Evolutionary conservation across 495 filamentous ascomycete genomes (phyloP), one percentile per base, ranked within the genome.

Genomic region (Penicilliopsis zonata): DNA sequence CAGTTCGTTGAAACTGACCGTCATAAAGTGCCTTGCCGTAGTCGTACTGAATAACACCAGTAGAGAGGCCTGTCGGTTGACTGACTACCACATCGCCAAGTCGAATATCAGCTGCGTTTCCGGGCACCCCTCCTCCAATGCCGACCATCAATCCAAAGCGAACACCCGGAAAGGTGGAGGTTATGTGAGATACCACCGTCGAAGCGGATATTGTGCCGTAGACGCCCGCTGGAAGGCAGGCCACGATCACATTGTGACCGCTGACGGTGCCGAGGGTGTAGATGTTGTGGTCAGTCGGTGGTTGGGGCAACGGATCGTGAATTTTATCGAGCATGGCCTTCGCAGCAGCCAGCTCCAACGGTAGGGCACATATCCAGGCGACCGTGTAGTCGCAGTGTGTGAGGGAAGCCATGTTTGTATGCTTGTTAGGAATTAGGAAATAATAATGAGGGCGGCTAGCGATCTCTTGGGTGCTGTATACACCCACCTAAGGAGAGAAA

Each of bases 1-100:
- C 54, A n/a, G 44, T 63, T 9, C 39, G 47, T 34, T 32, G 31
- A 25, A 61, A 51, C 13, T 34, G n/a, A 9, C 40, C 46, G 15
- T 42, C 47, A 28, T 16, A 28, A 9, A 44, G 19, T 9, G 35
- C 35, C 33, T 59, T 63, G 9, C 58, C 60, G 30, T 50, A 40
- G 30, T 65, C 52, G 36, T 59, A 65, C 35, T 63, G 54, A 5
- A 67, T 44, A 1, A 66, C 60, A 13, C 60, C 57, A 18, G 46
- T 44, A 36, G 35, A 41, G 7, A 18, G 43, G 12, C 31, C 38
- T n/a, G 19, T 40, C 5, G 56, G 52, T 16, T 47, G 35, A 43
- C 60, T 55, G 30, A 69, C 50, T 2, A 67, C 59, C 9, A 67
- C 48, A 44, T 65, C 61, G 16, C 63, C 62, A 7, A 66, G 50